phyloP scores from a whole-genome alignment of 1,139 yeast species.

The Insectozyma bohioensis region DNA sequence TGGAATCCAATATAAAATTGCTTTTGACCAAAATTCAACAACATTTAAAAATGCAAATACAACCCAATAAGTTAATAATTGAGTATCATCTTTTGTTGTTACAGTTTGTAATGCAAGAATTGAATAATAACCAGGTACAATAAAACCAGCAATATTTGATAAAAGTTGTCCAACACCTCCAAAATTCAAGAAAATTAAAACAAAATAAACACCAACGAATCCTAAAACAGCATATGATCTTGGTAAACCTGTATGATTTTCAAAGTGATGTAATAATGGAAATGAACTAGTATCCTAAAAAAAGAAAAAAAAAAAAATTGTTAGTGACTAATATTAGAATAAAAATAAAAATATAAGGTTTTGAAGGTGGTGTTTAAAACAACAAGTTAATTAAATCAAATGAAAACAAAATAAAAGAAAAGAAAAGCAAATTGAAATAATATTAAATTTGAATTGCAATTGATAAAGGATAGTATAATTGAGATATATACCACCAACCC shows the following conservation, averaged over 20 bases:
- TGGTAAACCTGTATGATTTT: slow-evolving; percentile 71
- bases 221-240: slow-evolving; percentile 83
- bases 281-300: slow-evolving; percentile 30
- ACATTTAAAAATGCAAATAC: slow-evolving; percentile 90
- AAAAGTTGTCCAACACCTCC: slow-evolving; percentile 94
- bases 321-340: not conserved
- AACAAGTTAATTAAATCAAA: too few species aligned
- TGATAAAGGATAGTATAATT: too few species aligned
- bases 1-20: slow-evolving; percentile 92
- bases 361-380: too few species aligned
- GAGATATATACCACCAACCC: too few species aligned
- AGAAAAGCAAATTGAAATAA: too few species aligned
- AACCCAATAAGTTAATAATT: slow-evolving; percentile 93
- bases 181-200: slow-evolving; percentile 79
- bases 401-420: too few species aligned
- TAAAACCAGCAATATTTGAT: slow-evolving; percentile 90
- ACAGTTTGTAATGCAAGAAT: slow-evolving; percentile 78
- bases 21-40: slow-evolving; percentile 92
- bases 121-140: slow-evolving; percentile 87
- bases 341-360: slow-evolving; percentile 1
- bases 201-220: slow-evolving; percentile 61
- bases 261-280: slow-evolving; percentile 52
- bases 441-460: too few species aligned
- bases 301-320: too few species aligned
- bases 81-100: slow-evolving; percentile 72